These are phyloP conservation scores for Boletus vinaceobasis DNA, from an alignment of 768 basidiomycete genomes.

Conservation along the genomic window DNA sequence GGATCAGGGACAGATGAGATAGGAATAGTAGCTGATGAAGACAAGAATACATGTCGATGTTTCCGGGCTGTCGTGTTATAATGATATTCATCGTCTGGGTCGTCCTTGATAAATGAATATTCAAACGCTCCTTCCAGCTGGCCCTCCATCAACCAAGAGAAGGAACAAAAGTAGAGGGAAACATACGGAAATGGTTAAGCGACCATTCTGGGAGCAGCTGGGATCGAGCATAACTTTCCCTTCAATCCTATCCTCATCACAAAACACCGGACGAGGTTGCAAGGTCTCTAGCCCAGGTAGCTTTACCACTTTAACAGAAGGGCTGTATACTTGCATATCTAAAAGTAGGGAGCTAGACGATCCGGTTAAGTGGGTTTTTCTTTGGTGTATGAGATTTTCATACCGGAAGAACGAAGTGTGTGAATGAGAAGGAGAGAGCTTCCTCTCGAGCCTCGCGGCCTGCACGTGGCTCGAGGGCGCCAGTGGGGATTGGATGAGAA, in stretches of 20 bases:
- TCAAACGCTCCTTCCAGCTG: slow-evolving; percentile 65
- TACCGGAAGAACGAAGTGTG: slow-evolving; percentile 53
- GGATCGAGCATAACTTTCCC: slow-evolving; percentile 60
- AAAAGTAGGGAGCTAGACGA: slow-evolving; percentile 47
- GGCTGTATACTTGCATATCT: slow-evolving; percentile 60
- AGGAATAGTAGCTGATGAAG: slow-evolving; percentile 42
- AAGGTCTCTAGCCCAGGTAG: slow-evolving; percentile 22
- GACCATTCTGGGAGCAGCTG: slow-evolving; percentile 50
- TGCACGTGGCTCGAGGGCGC: slow-evolving; percentile 36
- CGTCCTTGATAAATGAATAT: slow-evolving; percentile 34
- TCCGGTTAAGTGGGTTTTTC: slow-evolving; percentile 2
- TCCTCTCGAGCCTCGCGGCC: slow-evolving; percentile 18
- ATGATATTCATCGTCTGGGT: slow-evolving; percentile 17
- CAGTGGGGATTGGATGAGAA: slow-evolving; percentile 9
- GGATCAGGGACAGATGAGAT: slow-evolving; percentile 32
- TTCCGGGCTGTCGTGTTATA: slow-evolving; percentile 22
- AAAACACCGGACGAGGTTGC: slow-evolving; percentile 49
- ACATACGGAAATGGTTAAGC: slow-evolving; percentile 53
- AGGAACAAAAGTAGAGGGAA: background rate
- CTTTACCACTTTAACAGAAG: slow-evolving; percentile 50
- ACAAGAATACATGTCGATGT: slow-evolving; percentile 48
- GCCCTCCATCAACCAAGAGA: slow-evolving; percentile 1
- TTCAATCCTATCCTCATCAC: slow-evolving; percentile 55
- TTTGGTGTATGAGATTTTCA: slow-evolving; percentile 8
- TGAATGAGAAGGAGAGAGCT: slow-evolving; percentile 29